Conservation (phyloP, 1,284 basidiomycete genomes). For the Schizophyllum amplum region DNA sequence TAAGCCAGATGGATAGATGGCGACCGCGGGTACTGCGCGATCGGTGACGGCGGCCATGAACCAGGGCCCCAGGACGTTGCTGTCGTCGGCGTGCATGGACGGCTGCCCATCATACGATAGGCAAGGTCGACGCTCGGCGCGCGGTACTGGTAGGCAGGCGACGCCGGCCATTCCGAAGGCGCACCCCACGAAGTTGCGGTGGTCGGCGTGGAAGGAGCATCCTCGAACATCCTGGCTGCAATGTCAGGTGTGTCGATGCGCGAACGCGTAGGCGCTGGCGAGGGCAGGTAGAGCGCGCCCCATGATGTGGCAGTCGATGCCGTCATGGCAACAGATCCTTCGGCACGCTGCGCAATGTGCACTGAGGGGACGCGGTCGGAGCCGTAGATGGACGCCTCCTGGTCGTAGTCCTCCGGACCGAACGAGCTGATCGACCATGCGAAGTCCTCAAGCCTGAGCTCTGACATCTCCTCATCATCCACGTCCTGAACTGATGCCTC, state of each 20-base stretch:
- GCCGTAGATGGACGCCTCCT: slow-evolving; percentile 15
- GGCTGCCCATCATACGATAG: slow-evolving; percentile 26
- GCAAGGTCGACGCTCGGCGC: slow-evolving; percentile 36
- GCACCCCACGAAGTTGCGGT: slow-evolving; percentile 44
- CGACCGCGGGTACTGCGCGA: slow-evolving; percentile 11
- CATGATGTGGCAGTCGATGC: slow-evolving; percentile 29
- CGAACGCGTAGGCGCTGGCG: slow-evolving; percentile 17
- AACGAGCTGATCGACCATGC: slow-evolving; percentile 61
- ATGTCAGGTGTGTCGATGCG: slow-evolving; percentile 38
- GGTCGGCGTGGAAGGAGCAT: slow-evolving; percentile 36
- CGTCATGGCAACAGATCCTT: slow-evolving; percentile 28
- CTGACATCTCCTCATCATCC: slow-evolving; percentile 21
- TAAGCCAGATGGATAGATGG: slow-evolving; percentile 25
- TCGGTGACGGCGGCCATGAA: slow-evolving; percentile 20
- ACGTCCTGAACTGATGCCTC: slow-evolving; percentile 10
- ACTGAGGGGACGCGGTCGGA: slow-evolving; percentile 14
- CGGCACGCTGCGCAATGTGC: slow-evolving; percentile 32
- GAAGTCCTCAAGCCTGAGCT: slow-evolving; percentile 56
- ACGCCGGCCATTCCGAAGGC: slow-evolving; percentile 30
- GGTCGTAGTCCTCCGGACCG: slow-evolving; percentile 38
- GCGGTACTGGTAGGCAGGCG: slow-evolving; percentile 22
- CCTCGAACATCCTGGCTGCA: slow-evolving; percentile 39
- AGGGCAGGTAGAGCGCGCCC: slow-evolving; percentile 40
- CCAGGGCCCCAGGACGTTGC: slow-evolving; percentile 26
- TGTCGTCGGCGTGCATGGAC: slow-evolving; percentile 30